Evolutionary conservation across 495 filamentous ascomycete genomes (phyloP).

Genomic region (Evernia prunastri): DNA sequence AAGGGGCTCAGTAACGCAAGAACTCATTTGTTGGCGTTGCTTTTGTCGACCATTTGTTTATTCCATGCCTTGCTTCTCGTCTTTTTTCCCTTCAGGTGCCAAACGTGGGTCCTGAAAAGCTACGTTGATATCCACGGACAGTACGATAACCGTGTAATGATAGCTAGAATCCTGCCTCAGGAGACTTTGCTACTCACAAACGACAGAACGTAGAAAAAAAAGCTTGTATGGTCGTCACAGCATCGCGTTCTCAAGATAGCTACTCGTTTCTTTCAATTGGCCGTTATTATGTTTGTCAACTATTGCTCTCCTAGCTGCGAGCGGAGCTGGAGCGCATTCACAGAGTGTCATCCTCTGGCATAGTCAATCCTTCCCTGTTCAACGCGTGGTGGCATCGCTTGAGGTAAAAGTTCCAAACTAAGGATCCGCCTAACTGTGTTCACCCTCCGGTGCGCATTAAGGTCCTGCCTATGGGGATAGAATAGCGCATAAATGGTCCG

Average conservation of each 20-base stretch:
- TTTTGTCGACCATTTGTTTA: too few relatives aligned
- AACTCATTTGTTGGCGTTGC: too few relatives aligned
- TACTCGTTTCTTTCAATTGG: neutral
- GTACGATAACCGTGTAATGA: neutral
- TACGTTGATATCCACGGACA: fast-evolving
- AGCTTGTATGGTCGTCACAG: neutral
- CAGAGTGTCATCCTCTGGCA: neutral
- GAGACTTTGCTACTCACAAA: neutral
- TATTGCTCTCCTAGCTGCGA: neutral
- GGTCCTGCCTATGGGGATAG: neutral
- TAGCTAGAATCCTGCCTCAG: neutral
- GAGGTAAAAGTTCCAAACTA: neutral
- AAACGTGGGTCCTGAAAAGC: neutral
- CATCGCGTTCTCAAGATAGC: neutral
- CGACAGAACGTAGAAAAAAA: neutral
- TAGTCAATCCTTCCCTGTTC: neutral
- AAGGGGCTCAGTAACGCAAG: too few relatives aligned
- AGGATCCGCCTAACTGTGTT: neutral
- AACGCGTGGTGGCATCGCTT: neutral
- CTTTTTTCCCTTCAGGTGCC: neutral
- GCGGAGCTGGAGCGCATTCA: neutral
- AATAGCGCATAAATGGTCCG: neutral
- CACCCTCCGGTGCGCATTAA: neutral
- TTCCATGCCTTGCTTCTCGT: neutral
- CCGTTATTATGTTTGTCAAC: neutral